phyloP scores from a whole-genome alignment of 2,329 filamentous ascomycete genomes.

The Lojkania enalia region DNA sequence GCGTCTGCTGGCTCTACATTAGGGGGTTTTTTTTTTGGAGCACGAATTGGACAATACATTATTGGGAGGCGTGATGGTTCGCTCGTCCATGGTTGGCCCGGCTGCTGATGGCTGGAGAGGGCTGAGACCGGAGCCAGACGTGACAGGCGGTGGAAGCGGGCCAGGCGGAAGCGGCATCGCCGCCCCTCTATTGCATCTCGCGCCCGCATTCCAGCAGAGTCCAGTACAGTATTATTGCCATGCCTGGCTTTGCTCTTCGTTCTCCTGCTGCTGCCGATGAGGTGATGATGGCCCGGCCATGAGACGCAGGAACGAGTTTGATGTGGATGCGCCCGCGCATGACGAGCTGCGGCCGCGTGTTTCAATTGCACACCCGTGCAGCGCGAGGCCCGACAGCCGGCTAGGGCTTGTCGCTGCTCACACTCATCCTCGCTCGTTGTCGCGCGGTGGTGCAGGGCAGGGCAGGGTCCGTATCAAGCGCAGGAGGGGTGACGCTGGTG shows the following conservation, averaged over 20 bases:
- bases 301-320: background rate
- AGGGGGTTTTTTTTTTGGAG: constrained; percentile 1
- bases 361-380: background rate
- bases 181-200: no score
- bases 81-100: constrained; percentile 1
- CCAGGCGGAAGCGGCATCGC: background rate
- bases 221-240: background rate
- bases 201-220: no score
- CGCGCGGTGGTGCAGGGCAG: no score
- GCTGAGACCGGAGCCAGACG: background rate
- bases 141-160: background rate
- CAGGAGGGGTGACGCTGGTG: no score
- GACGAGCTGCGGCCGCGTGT: background rate
- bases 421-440: no score
- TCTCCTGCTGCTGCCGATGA: no score
- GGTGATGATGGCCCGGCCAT: background rate
- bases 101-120: background rate
- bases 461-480: no score
- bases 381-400: background rate
- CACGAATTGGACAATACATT: no score
- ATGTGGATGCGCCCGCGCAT: background rate
- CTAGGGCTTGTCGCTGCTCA: background rate
- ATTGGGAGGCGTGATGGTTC: background rate
- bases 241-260: no score
- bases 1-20: constrained; percentile 2